Evolutionary conservation across 208 protist species (phyloP).

Genomic region (Leishmania arabica): DNA sequence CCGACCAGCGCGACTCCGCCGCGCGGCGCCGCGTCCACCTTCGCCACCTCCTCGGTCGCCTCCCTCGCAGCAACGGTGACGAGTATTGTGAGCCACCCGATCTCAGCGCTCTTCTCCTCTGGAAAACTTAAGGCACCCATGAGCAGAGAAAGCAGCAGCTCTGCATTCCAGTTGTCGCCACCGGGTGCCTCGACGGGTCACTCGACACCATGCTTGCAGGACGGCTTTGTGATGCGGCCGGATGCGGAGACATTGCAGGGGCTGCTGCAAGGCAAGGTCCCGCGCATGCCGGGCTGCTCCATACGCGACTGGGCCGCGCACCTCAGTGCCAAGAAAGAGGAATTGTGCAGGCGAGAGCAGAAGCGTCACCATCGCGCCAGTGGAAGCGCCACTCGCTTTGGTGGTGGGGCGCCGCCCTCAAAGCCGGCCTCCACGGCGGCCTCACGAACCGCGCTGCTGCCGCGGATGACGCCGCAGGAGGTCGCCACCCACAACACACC

Average conservation of each 20-base stretch:
- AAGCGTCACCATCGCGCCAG: not conserved
- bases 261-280: conserved; percentile 22
- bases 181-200: not conserved
- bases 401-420: not conserved
- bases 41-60: conserved; percentile 7
- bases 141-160: conserved; percentile 14
- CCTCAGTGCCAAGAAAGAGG: conserved; percentile 15
- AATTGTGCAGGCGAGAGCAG: conserved; percentile 15
- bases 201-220: not conserved
- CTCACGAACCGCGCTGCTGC: conserved; percentile 15
- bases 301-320: conserved; percentile 55
- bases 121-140: conserved; percentile 25
- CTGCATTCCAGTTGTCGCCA: not conserved
- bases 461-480: conserved; percentile 45
- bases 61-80: conserved; percentile 12
- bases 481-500: conserved; percentile 53
- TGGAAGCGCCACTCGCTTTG: not conserved
- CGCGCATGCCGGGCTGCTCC: conserved; percentile 34
- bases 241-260: conserved; percentile 28
- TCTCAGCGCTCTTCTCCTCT: conserved; percentile 13
- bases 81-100: conserved; percentile 12
- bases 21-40: not conserved
- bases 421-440: not conserved
- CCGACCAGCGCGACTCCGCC: not conserved
- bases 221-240: conserved; percentile 23